Evolutionary conservation across 176 grass and related monocot species (phyloP), one percentile per base, ranked within the genome.

Genomic region (Oryza officinalis): DNA sequence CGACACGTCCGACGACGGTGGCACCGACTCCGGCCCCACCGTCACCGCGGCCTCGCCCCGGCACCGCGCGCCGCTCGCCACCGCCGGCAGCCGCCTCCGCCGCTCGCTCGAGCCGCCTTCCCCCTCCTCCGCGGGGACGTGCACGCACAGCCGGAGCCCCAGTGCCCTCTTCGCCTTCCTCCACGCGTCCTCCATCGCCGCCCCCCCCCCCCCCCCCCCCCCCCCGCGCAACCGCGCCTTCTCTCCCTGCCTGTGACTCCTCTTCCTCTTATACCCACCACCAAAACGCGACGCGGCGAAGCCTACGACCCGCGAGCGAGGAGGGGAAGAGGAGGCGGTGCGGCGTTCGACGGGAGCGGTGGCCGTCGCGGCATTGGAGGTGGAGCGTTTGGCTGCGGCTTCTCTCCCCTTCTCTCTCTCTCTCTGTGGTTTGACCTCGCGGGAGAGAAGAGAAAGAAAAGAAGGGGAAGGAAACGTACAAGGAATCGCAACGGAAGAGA

Each of bases 131-230:
- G 26, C 26, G 22, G 90, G 88, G 8, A 49, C 70, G 22, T 83
- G 79, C 59, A 69, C 84, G 78, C 87, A 88, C 74, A 98, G 84
- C 14, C 88, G 74, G 50, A 84, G 32, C 23, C 89, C 87, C 75
- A 98, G 50, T 75, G 89, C 87, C 87, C 46, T 74, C 92, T 88
- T 95, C 17, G 86, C 91, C 69, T 84, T 86, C 89, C 87, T 95
- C 95, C 96, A 98, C 78, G 85, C 84, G 68, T 85, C 71, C 77
- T 90, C 92, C 93, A 98, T 95, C 82, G 13, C 47, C 12, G 44
- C 11, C 1, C 46, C 78, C 33, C 33, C 33, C 33, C 5, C 33
- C 5, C 33, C 33, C 33, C 33, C 5, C 33, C 5, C 33, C 33
- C 33, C 33, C 5, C 33, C 5, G 0, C 41, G 63, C 67, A 38